phyloP scores from a whole-genome alignment of 495 filamentous ascomycete species.

The Rusavskia elegans region DNA sequence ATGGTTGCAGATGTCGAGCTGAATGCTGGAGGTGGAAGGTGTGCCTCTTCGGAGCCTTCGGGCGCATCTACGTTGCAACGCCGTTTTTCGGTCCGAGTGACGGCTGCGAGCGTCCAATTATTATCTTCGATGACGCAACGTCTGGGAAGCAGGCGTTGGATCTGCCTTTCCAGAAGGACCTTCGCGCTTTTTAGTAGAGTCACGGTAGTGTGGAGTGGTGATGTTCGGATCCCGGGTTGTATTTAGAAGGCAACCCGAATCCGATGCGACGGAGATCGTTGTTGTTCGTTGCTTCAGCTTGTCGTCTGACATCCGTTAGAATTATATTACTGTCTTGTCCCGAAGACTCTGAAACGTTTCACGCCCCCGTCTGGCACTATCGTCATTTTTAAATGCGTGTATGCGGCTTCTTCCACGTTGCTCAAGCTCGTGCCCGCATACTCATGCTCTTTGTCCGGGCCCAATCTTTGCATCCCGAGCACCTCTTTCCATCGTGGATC shows the following conservation, averaged over 20 bases:
- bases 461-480: constrained; percentile 47
- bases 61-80: too few relatives aligned
- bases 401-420: constrained; percentile 33
- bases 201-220: too few relatives aligned
- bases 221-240: too few relatives aligned
- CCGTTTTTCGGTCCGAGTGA: too few relatives aligned
- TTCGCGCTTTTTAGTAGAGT: too few relatives aligned
- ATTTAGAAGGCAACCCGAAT: too few relatives aligned
- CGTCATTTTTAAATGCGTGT: constrained; percentile 72
- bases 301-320: background rate
- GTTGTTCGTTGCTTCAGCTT: background rate
- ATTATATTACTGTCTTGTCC: constrained; percentile 30
- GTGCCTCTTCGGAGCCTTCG: too few relatives aligned
- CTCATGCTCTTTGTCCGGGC: constrained; percentile 71
- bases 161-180: too few relatives aligned
- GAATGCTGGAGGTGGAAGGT: too few relatives aligned
- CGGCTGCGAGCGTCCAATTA: too few relatives aligned
- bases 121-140: too few relatives aligned
- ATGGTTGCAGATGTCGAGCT: background rate
- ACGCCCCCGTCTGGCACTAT: constrained; percentile 89
- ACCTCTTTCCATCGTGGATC: constrained; percentile 56
- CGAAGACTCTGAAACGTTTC: constrained; percentile 71
- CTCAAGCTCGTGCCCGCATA: constrained; percentile 34
- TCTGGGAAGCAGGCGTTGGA: too few relatives aligned
- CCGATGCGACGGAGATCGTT: background rate